phyloP scores from a whole-genome alignment of 768 basidiomycete genomes.

The Hortiboletus campestris region DNA sequence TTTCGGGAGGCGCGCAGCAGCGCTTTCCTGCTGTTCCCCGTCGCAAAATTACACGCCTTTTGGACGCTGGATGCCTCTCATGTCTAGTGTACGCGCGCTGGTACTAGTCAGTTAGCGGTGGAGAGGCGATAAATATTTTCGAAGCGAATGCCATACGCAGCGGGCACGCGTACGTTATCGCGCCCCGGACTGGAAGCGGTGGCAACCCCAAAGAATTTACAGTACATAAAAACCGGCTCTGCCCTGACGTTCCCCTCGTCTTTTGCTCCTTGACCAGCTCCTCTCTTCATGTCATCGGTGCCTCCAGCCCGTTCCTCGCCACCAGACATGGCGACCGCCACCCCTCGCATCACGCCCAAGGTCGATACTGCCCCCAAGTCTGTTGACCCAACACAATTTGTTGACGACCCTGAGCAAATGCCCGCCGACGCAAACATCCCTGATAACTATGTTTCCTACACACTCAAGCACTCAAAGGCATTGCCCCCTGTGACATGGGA shows the following conservation, averaged over 20 bases:
- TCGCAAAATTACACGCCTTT: not conserved
- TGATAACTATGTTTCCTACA: conserved; percentile 81
- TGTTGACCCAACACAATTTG: conserved; percentile 7
- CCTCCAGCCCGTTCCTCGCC: conserved; percentile 20
- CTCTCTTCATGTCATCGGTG: conserved; percentile 24
- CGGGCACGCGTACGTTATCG: no score
- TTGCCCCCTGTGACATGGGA: conserved; percentile 65
- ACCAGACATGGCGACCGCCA: conserved; percentile 12
- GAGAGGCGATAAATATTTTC: not conserved
- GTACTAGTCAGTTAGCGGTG: not conserved
- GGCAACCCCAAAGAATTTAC: conserved; percentile 38
- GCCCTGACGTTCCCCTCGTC: not conserved
- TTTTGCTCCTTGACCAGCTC: conserved; percentile 26
- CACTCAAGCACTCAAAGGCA: conserved; percentile 63
- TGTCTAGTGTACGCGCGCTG: not conserved
- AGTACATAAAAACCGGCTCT: conserved; percentile 21
- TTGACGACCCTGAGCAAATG: conserved; percentile 29
- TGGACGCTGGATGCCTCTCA: not conserved
- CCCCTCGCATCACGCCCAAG: conserved; percentile 12
- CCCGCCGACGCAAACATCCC: conserved; percentile 63
- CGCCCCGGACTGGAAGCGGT: conserved; percentile 10
- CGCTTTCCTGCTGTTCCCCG: not conserved
- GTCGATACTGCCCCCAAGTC: not conserved
- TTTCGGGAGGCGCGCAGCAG: conserved; percentile 6
- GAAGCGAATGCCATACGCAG: not conserved